phyloP scores from a whole-genome alignment of 495 filamentous ascomycete species.

The Parathielavia appendiculata region DNA sequence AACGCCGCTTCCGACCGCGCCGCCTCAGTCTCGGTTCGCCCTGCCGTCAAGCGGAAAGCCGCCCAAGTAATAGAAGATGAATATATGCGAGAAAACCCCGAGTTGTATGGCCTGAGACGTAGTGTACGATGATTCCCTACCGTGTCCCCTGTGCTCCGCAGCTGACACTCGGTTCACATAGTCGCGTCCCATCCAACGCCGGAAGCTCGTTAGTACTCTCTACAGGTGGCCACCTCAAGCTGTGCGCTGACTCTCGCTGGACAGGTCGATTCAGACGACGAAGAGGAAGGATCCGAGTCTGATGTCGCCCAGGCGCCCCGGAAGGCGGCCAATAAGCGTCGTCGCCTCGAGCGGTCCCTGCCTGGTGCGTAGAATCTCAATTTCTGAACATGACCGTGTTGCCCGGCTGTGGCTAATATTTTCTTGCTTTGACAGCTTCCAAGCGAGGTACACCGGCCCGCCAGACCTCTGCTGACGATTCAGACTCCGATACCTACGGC shows the following conservation, averaged over 20 bases:
- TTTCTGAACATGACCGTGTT: background rate
- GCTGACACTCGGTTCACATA: conserved; percentile 36
- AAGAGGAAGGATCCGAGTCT: conserved; percentile 67
- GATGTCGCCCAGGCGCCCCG: conserved; percentile 52
- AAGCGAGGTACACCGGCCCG: conserved; percentile 58
- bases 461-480: conserved; percentile 56
- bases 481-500: conserved; percentile 70
- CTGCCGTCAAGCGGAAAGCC: conserved; percentile 71
- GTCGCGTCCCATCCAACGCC: conserved; percentile 49
- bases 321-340: conserved; percentile 46
- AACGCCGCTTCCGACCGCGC: conserved; percentile 54
- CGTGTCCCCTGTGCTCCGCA: conserved; percentile 1
- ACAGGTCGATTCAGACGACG: conserved; percentile 68
- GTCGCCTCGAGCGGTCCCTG: conserved; percentile 47
- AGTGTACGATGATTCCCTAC: conserved; percentile 58
- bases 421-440: conserved; percentile 48
- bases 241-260: conserved; percentile 23
- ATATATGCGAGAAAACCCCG: conserved; percentile 85
- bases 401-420: conserved; percentile 23
- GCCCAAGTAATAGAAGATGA: conserved; percentile 62
- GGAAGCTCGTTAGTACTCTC: conserved; percentile 45
- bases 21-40: conserved; percentile 59
- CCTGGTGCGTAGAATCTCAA: conserved; percentile 38
- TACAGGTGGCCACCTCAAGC: background rate
- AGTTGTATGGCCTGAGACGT: conserved; percentile 86